Evolutionary conservation across 2,329 filamentous ascomycete species (phyloP).

Genomic region (Arthrobotrys sinensis): DNA sequence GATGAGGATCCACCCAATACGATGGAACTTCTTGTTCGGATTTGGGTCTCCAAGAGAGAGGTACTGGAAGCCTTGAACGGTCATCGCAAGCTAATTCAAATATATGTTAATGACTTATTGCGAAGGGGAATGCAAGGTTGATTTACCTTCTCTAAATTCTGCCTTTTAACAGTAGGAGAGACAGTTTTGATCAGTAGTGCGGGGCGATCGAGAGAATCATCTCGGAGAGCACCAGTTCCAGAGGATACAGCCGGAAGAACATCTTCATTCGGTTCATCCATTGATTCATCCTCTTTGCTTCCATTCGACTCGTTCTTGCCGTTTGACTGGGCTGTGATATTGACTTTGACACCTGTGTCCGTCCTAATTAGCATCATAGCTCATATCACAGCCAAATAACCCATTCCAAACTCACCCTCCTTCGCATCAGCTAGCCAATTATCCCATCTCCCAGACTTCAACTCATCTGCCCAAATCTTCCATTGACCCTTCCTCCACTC

Average conservation of each 20-base stretch:
- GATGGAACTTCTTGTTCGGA: conserved; percentile 94
- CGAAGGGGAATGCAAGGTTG: not conserved
- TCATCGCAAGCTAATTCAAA: conserved; percentile 62
- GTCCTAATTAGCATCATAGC: conserved; percentile 21
- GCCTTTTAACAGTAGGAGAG: conserved; percentile 92
- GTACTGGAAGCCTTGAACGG: conserved; percentile 73
- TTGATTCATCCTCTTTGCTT: conserved; percentile 45
- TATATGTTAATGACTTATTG: not conserved
- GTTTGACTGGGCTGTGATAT: conserved; percentile 47
- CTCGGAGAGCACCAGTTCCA: conserved; percentile 86
- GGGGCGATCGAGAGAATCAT: conserved; percentile 89
- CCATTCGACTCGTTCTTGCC: conserved; percentile 35
- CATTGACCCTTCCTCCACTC: conserved; percentile 85
- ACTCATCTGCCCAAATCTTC: conserved; percentile 88
- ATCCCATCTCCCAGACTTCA: conserved; percentile 88
- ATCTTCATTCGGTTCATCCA: conserved; percentile 95
- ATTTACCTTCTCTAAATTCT: conserved; percentile 80
- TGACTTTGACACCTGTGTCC: conserved; percentile 53
- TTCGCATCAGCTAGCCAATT: conserved; percentile 72
- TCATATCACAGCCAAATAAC: not conserved
- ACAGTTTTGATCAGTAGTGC: conserved; percentile 98
- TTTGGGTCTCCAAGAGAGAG: conserved; percentile 96
- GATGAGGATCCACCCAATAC: conserved; percentile 98
- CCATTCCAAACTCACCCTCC: conserved; percentile 59
- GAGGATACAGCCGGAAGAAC: conserved; percentile 90